Base-by-base conservation (phyloP, 176 grass and related monocot species). In the Bromus sterilis region DNA sequence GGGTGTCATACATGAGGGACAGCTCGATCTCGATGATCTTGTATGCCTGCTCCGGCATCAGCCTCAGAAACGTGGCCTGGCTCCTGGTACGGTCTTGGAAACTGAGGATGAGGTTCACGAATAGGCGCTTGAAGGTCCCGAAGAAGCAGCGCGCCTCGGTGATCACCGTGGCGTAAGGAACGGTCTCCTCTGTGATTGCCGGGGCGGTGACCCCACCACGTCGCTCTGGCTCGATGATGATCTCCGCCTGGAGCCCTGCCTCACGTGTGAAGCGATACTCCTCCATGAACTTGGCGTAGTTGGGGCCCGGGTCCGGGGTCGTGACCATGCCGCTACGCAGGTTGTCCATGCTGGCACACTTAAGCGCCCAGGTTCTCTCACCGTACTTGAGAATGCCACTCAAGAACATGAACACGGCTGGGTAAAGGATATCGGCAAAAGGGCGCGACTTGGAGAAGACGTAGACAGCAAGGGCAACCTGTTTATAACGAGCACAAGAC, bases 211-310 rank as follows among this genome's bases (percentile, higher is more conserved):
- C 56, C 6, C 41, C 71, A 1, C 43, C 31, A 1, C 39, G 55
- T 6, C 83, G 87, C 46, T 89, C 88, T 13, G 62, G 48, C 65
- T 79, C 81, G 7, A 84, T 56, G 61, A 82, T 66, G 35, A 94
- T 91, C 21, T 91, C 76, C 0, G 75, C 61, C 4, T 76, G 66
- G 48, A 94, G 77, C 18, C 91, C 88, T 0, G 82, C 91, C 65
- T 90, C 86, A 9, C 51, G 80, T 30, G 75, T 88, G 75, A 87
- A 90, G 26, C 65, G 72, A 78, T 88, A 94, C 82, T 94, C 88
- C 40, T 91, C 88, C 91, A 94, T 87, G 72, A 94, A 91, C 72
- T 91, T 94, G 78, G 92, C 80, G 51, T 94, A 94, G 72, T 91
- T 91, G 12, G 91, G 91, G 0, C 88, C 91, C 3, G 79, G 79